Conservation (phyloP, 306 rosid genomes). For the Citrullus mucosospermus region DNA sequence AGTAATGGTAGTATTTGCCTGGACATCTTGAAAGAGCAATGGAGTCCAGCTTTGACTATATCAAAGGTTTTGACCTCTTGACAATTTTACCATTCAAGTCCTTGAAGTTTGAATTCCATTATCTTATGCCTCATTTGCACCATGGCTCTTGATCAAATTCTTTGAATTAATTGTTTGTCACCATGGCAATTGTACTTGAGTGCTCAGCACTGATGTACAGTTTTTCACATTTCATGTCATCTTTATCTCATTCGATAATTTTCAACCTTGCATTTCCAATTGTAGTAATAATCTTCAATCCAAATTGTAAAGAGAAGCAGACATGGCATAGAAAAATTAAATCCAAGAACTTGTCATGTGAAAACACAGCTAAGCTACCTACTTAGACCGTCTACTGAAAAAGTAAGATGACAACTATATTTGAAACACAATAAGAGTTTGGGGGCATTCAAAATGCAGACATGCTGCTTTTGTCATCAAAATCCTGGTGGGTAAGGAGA, state of each 20-base stretch:
- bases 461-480: neutral
- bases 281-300: neutral
- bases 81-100: neutral
- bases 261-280: neutral
- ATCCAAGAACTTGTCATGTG: neutral
- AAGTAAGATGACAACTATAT: neutral
- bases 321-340: neutral
- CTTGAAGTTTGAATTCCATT: neutral
- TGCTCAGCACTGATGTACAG: neutral
- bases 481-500: neutral
- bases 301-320: neutral
- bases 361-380: neutral
- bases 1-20: constrained; percentile 89
- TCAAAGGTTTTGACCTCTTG: constrained; percentile 46
- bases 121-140: neutral
- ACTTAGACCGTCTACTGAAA: neutral
- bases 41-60: constrained; percentile 81
- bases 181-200: neutral
- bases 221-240: neutral
- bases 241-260: neutral
- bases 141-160: neutral
- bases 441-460: neutral
- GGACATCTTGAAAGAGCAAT: constrained; percentile 74
- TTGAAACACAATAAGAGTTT: neutral
- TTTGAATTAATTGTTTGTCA: neutral